These are phyloP conservation scores for Margaritispora aquatica DNA, from an alignment of 495 filamentous ascomycete genomes.

Conservation along the genomic window DNA sequence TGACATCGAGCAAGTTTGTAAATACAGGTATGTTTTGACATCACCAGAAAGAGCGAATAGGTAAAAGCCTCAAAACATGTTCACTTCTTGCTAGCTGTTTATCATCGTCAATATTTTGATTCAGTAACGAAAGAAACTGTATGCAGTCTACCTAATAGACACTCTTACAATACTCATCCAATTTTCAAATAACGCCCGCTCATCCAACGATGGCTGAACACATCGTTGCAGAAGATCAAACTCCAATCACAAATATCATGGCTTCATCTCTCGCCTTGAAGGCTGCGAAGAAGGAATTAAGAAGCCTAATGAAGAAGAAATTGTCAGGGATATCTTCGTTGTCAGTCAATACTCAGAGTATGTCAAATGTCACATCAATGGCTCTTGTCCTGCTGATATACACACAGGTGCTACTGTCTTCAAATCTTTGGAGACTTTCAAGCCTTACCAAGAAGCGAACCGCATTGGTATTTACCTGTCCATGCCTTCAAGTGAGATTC, in stretches of 20 bases:
- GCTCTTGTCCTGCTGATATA: slow-evolving; percentile 5
- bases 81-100: too few species aligned
- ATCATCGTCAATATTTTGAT: too few species aligned
- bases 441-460: slow-evolving; percentile 59
- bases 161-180: too few species aligned
- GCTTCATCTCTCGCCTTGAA: slow-evolving; percentile 38
- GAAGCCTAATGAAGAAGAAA: slow-evolving; percentile 58
- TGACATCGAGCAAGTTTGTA: too few species aligned
- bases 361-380: neutral
- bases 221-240: neutral
- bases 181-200: neutral
- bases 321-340: slow-evolving; percentile 51
- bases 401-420: slow-evolving; percentile 51
- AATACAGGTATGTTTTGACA: too few species aligned
- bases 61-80: too few species aligned
- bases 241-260: slow-evolving; percentile 2
- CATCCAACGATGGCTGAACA: neutral
- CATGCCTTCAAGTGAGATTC: slow-evolving; percentile 81
- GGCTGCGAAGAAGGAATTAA: slow-evolving; percentile 67
- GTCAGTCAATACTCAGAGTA: slow-evolving; percentile 63
- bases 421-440: slow-evolving; percentile 27
- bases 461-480: slow-evolving; percentile 84
- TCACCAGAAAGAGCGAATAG: too few species aligned
- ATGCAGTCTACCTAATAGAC: too few species aligned
- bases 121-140: too few species aligned